Conservation (phyloP, 139 green algal species). For the Chlorella sorokiniana region DNA sequence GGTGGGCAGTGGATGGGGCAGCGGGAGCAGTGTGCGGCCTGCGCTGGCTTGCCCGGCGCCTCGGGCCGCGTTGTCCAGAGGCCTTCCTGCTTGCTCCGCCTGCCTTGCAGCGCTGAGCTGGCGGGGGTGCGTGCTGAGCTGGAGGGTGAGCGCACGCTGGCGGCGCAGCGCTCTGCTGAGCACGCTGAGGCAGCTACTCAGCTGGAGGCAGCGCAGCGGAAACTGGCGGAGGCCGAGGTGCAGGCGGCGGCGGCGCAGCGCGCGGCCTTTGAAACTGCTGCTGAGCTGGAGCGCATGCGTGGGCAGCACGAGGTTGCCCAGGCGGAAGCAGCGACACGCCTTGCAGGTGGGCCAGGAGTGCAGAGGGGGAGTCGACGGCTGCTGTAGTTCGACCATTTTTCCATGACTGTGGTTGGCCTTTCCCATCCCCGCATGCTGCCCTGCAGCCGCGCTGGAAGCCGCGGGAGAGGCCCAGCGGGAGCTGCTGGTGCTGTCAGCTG, state of each 20-base stretch:
- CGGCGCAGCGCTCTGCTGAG: background rate
- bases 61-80: background rate
- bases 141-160: background rate
- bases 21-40: too few species aligned
- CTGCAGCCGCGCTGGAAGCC: background rate
- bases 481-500: background rate
- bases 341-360: background rate
- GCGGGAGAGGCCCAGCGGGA: background rate
- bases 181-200: background rate
- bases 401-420: background rate
- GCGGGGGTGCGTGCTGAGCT: background rate
- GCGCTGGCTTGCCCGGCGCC: background rate
- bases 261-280: background rate
- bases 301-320: conserved; percentile 28
- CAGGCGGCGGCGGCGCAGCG: background rate
- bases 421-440: background rate
- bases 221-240: conserved; percentile 15
- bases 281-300: background rate
- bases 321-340: background rate
- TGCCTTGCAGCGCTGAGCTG: background rate
- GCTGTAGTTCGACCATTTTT: too few species aligned
- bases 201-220: conserved; percentile 1
- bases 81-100: background rate
- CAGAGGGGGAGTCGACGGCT: too few species aligned
- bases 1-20: too few species aligned